phyloP scores from a whole-genome alignment of 306 rosid species.

The Clitoria ternatea region DNA sequence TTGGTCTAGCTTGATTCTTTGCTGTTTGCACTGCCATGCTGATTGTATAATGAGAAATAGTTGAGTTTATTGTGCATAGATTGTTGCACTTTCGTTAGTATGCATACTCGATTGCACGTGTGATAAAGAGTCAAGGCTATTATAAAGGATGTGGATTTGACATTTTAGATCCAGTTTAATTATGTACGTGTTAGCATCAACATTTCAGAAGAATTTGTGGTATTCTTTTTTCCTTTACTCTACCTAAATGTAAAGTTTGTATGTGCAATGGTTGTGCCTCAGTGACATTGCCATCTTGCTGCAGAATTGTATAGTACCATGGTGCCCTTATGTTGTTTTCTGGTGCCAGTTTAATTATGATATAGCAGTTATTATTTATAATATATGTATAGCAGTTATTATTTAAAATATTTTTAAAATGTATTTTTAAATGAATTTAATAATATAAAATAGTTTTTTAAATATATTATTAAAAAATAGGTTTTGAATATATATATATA shows the following conservation, averaged over 20 bases:
- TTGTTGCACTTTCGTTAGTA: slow-evolving; percentile 33
- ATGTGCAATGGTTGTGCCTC: not conserved
- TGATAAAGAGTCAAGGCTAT: not conserved
- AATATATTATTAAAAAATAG: too few species aligned
- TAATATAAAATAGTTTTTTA: too few species aligned
- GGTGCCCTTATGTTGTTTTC: too few species aligned
- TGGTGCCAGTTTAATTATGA: too few species aligned
- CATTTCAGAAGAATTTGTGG: not conserved
- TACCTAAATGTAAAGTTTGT: not conserved
- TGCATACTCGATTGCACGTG: slow-evolving; percentile 2
- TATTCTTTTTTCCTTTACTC: not conserved
- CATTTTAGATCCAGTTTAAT: not conserved
- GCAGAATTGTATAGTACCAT: not conserved
- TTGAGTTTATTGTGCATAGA: not conserved
- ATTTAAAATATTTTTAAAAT: too few species aligned
- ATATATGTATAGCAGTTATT: too few species aligned
- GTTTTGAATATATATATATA: too few species aligned
- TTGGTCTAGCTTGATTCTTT: not conserved
- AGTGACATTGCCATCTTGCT: not conserved
- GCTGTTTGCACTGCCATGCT: not conserved
- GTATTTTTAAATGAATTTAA: too few species aligned
- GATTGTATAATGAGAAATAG: slow-evolving; percentile 16
- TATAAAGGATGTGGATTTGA: slow-evolving; percentile 18
- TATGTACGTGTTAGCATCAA: not conserved
- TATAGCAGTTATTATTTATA: too few species aligned